Base-by-base conservation (phyloP, 2,329 filamentous ascomycete species). In the Talaromyces islandicus region DNA sequence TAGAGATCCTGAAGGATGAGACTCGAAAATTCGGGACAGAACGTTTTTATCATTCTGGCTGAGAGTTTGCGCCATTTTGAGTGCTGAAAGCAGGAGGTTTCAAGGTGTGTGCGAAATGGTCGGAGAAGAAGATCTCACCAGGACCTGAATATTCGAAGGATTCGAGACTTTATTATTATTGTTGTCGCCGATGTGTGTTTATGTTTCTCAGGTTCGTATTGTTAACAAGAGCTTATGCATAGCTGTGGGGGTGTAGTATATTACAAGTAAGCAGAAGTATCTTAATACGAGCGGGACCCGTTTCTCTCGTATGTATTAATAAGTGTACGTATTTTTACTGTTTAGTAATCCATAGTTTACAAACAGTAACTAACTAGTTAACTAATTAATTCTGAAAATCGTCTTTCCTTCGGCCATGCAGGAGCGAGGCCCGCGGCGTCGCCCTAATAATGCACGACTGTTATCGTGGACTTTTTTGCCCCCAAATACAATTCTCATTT, bases 61-160 rank as follows among this genome's bases (percentile, higher is more conserved):
- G 11, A 46, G 43, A 7, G 9, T 46, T 19, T 46, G 41, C 82
- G 54, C 10, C 43, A 46, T 46, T 24, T 46, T 46, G 41, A 4
- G 9, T 19, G 11, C 43, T 46, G 43, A 46, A 38, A n/a, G 14
- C 35, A 6, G 35, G 6, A n/a, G 35, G 17, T n/a, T 38, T 7
- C 35, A n/a, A 38, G 35, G 14, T 9, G 2, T 9, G 2, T 38
- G 17, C 6, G 12, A 38, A 38, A 5, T 14, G 1, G 17, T 38
- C 17, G n/a, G 35, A 38, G 17, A n/a, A n/a, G 35, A 17, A 7
- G 5, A 14, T 17, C 12, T 38, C 32, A 38, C 4, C 32, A 17
- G 32, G 12, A 11, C 6, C 7, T 38, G 5, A 14, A 38, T 2
- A 14, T 17, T 35, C 12, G 35, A 38, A 38, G 35, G 35, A 38